Base-by-base conservation (phyloP, 148 eudicot species). In the Rhododendron ferrugineum region DNA sequence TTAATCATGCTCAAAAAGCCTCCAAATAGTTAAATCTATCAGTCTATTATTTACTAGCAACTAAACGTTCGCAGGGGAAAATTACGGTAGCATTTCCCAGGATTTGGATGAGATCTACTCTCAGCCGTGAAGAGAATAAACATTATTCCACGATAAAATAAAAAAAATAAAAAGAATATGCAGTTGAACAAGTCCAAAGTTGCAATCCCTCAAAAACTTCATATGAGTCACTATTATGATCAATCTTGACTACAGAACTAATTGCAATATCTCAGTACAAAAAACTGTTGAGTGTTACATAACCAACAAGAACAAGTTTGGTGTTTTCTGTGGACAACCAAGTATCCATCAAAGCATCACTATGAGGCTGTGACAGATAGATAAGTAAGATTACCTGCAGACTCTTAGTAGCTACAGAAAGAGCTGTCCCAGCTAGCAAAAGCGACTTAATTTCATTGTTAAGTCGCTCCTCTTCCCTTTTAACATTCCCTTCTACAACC, bases 391-490 rank as follows among this genome's bases (percentile, higher is more conserved):
- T 83, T 91, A 97, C 99, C 99, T 92, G 94, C 89, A 95, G 74
- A 56, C 81, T 89, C 88, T 91, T 93, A 82, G 91, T 92, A 82
- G 95, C 93, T 30, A 87, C 88, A 30, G 98, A 92, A 83, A 97
- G 98, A 87, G 94, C 84, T 80, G 93, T 91, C 83, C 98, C 98
- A 40, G 96, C 95, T 84, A 93, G 89, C 86, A 95, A 90, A 58
- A 97, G 90, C 42, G 95, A 92, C 88, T 92, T 93, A 73, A 97
- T 94, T 91, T 95, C 95, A 88, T 85, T 83, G 86, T 90, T 83
- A 60, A 97, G 93, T 84, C 91, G 91, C 58, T 95, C 98, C 91
- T 95, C 95, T 84, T 94, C 95, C 80, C 90, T 97, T 85, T 93
- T 90, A 79, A 87, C 93, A 85, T 95, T 94, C 79, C 93, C 99